A percentile compares a stretch with the other conserved stretches of the same genome.
Evolutionary conservation across 148 eudicot species (phyloP).

Genomic region (Vaccinium darrowii): DNA sequence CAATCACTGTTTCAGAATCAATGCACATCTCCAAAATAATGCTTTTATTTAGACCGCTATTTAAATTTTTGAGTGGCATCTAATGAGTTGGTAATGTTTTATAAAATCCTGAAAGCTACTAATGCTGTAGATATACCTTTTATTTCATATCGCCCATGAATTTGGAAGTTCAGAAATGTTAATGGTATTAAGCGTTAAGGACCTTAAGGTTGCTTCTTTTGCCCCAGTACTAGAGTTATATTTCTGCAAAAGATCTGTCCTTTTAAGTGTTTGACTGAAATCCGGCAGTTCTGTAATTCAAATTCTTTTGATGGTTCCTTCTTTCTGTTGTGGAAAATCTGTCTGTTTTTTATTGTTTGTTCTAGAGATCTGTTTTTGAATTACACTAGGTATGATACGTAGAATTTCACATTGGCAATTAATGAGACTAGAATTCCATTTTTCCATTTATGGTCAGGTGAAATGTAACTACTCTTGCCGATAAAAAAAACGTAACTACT

Average conservation of each 20-base stretch:
- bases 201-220: not conserved
- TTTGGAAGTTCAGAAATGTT: not conserved
- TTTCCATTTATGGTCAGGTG: not conserved
- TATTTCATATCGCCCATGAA: not conserved
- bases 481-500: too few relatives aligned
- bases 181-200: not conserved
- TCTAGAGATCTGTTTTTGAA: not conserved
- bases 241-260: not conserved
- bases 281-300: not conserved
- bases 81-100: conserved; percentile 2
- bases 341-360: not conserved
- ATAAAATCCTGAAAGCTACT: not conserved
- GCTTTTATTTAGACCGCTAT: not conserved
- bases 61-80: not conserved
- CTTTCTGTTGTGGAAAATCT: not conserved
- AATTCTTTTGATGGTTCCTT: not conserved
- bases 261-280: not conserved
- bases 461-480: not conserved
- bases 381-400: not conserved
- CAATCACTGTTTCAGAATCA: not conserved
- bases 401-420: not conserved
- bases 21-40: not conserved
- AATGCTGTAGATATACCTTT: not conserved
- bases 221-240: not conserved
- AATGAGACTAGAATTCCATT: conserved; percentile 4